These are phyloP conservation scores for Dentiscutata heterogama DNA, from an alignment of 371 early-diverging fungal genomes.

Conservation along the genomic window DNA sequence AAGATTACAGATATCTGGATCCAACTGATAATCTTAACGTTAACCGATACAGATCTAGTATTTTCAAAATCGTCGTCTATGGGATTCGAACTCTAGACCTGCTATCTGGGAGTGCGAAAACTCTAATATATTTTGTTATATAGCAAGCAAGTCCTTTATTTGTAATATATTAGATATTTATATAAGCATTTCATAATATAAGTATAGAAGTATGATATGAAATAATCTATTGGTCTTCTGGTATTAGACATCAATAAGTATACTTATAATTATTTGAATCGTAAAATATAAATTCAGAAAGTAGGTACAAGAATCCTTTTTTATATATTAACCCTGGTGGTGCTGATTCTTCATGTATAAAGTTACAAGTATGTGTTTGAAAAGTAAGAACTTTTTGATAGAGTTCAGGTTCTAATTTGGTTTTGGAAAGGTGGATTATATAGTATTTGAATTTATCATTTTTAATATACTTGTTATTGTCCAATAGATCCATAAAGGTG, in stretches of 20 bases:
- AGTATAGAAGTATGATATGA: constrained; percentile 7
- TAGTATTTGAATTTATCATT: no score
- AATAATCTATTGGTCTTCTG: constrained; percentile 7
- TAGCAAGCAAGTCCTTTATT: not conserved
- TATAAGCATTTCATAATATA: constrained; percentile 11
- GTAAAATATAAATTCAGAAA: not conserved
- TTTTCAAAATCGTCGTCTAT: no score
- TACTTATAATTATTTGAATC: not conserved
- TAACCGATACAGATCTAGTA: no score
- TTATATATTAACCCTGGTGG: not conserved
- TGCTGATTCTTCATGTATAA: not conserved
- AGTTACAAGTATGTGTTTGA: not conserved
- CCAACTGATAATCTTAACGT: no score
- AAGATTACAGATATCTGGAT: no score
- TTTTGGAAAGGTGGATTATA: no score
- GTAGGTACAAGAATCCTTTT: not conserved
- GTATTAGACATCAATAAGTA: not conserved
- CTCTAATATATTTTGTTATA: constrained; percentile 36
- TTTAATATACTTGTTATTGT: no score
- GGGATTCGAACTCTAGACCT: no score
- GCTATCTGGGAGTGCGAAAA: no score
- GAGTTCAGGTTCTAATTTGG: no score
- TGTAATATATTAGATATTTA: constrained; percentile 16
- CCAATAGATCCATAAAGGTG: no score
- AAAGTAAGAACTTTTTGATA: not conserved